A percentile compares a stretch with the other conserved stretches of the same genome.
These are phyloP conservation scores for Alternaria novae-zelandiae DNA, from an alignment of 2,329 filamentous ascomycete genomes.

Conservation along the genomic window DNA sequence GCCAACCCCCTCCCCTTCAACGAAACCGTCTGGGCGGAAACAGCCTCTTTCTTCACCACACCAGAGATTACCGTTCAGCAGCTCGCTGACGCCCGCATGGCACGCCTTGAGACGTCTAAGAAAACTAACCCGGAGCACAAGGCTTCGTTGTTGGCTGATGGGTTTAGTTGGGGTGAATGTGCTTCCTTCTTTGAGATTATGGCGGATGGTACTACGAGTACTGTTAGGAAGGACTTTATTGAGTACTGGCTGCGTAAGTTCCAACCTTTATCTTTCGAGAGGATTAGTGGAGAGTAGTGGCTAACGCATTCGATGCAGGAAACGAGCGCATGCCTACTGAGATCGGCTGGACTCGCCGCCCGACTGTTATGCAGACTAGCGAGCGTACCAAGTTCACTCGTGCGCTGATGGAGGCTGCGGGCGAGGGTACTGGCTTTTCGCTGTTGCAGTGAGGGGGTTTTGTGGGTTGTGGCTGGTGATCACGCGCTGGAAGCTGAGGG, in stretches of 20 bases:
- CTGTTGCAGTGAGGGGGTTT: not conserved
- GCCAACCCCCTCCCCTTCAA: conserved; percentile 12
- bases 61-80: conserved; percentile 8
- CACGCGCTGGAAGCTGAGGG: too few species aligned
- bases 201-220: conserved; percentile 9
- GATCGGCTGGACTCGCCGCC: conserved; percentile 9
- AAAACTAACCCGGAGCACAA: conserved; percentile 12
- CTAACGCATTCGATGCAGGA: not conserved
- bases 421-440: not conserved
- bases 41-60: conserved; percentile 7
- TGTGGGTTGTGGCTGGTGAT: not conserved
- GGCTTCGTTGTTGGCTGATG: not conserved
- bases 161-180: conserved; percentile 14
- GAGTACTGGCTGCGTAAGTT: conserved; percentile 14
- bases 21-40: conserved; percentile 11
- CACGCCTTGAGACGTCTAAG: conserved; percentile 6
- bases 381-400: conserved; percentile 13
- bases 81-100: not conserved
- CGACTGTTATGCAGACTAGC: conserved; percentile 13
- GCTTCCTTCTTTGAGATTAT: conserved; percentile 14
- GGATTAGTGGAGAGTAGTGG: not conserved
- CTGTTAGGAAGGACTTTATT: conserved; percentile 13
- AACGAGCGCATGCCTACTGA: conserved; percentile 13
- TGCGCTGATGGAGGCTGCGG: conserved; percentile 11
- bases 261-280: not conserved